These are phyloP conservation scores for Solanum virginianum DNA, from an alignment of 257 asterid species.

Conservation along the genomic window DNA sequence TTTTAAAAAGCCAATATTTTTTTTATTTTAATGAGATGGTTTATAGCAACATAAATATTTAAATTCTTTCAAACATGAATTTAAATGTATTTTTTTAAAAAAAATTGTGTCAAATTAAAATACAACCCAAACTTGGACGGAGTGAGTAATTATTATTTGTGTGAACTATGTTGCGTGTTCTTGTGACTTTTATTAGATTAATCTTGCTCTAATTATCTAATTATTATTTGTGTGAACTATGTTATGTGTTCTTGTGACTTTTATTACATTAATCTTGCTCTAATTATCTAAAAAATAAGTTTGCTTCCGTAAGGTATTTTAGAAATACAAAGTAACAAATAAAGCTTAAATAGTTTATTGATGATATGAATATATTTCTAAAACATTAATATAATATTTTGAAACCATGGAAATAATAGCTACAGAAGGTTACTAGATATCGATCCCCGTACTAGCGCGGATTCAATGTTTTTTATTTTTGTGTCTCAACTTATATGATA, in stretches of 20 bases:
- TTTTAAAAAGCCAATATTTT: background rate
- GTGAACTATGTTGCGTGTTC: background rate
- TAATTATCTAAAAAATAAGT: background rate
- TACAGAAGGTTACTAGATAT: too few species aligned
- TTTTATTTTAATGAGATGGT: background rate
- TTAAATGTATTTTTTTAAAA: background rate
- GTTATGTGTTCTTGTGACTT: background rate
- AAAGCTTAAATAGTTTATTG: background rate
- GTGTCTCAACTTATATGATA: too few species aligned
- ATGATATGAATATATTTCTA: too few species aligned
- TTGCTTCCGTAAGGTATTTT: background rate
- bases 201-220: background rate
- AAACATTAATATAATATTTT: too few species aligned
- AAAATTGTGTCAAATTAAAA: background rate
- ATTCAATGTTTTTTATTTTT: too few species aligned
- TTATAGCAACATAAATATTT: background rate
- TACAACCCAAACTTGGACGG: background rate
- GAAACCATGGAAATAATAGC: background rate
- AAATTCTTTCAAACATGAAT: background rate
- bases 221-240: background rate
- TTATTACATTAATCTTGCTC: background rate
- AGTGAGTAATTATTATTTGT: background rate
- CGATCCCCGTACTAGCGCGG: too few species aligned
- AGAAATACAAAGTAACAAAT: background rate
- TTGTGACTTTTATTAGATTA: background rate